Evolutionary conservation across 2,329 filamentous ascomycete genomes (phyloP), one percentile per base, ranked within the genome.

Genomic region (Trichoderma atrobrunneum): DNA sequence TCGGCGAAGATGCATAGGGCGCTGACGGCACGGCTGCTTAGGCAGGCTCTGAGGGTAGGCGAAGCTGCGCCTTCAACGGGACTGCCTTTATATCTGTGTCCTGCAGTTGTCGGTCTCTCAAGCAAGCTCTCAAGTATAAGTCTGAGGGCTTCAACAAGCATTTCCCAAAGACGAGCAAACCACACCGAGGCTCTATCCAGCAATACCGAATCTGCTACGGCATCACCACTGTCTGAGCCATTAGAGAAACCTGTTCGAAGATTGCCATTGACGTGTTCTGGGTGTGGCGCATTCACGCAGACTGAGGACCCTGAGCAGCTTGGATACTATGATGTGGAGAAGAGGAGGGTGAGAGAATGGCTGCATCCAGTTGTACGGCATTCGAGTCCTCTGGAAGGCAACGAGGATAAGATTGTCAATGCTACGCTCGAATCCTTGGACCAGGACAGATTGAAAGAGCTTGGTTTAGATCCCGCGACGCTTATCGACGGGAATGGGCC

Each of bases 231-330:
- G 5, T 4, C 69, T 12, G 62, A 68, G 7, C 30, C 34, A 18
- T 30, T 21, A 10, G 59, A 36, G 16, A 14, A 59, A 1, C 64
- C 74, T 4, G 68, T 51, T 14, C 77, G 78, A 51, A 76, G 75
- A 59, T 81, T 92, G 1, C 90, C 90, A 0, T 76, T 84, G 12
- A 88, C 87, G 74, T 92, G 90, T 76, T 84, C 85, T 14, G 90
- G 90, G 43, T 92, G 90, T 77, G 90, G 90, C 59, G 90, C 90
- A 16, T 84, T 91, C 75, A 84, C 88, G 60, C 90, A 92, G 78
- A 89, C 85, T 0, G 78, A 79, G 0, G 79, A 87, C 21, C 79
- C 86, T 1, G 79, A 85, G 32, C 81, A 86, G 72, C 82, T 90
- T 7, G 88, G 88, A 5, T 91, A 87, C 79, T 92, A 86, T 77